Evolutionary conservation across 2,329 filamentous ascomycete genomes (phyloP), one percentile per base, ranked within the genome.

Genomic region (Xylogone sp.): DNA sequence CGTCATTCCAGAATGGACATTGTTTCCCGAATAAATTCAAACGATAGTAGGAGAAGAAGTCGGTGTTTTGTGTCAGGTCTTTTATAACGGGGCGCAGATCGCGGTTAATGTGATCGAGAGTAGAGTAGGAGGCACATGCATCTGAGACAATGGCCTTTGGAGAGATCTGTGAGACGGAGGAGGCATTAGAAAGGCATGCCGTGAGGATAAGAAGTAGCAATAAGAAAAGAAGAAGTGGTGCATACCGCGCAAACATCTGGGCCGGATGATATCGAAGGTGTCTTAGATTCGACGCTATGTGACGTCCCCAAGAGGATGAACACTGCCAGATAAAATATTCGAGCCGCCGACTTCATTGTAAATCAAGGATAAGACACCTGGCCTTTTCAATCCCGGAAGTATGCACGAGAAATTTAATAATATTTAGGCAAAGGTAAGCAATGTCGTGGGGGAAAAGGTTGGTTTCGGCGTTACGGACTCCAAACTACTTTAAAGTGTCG

Each of bases 31-130:
- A 99, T 19, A 99, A 80, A 68, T 97, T 97, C 44, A 99, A 75
- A 52, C 94, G 87, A 74, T 97, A 99, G 71, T 97, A 91, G 49
- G 93, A 93, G 73, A 99, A 99, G 79, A 97, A 99, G 71, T 99
- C 94, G 69, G 93, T 96, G 49, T 88, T 84, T 61, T 83, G 83
- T 0, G 90, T 96, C 44, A 99, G 82, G 50, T 89, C 86, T 62
- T 89, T 81, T 60, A 99, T 74, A 48, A 84, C 81, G 18, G 91
- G 88, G 62, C 86, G 85, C 56, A 97, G 78, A 54, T 83, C 80
- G 59, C 77, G 71, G 71, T 97, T 99, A 49, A 99, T 77, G 42
- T 78, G 75, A 66, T 99, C 92, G 69, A 99, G 87, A 34, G 90
- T 91, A 51, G 86, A 85, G 71, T 96, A 99, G 51, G 93, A 96